Conservation (phyloP, 2,329 filamentous ascomycete genomes). For the Gyromitra esculenta region DNA sequence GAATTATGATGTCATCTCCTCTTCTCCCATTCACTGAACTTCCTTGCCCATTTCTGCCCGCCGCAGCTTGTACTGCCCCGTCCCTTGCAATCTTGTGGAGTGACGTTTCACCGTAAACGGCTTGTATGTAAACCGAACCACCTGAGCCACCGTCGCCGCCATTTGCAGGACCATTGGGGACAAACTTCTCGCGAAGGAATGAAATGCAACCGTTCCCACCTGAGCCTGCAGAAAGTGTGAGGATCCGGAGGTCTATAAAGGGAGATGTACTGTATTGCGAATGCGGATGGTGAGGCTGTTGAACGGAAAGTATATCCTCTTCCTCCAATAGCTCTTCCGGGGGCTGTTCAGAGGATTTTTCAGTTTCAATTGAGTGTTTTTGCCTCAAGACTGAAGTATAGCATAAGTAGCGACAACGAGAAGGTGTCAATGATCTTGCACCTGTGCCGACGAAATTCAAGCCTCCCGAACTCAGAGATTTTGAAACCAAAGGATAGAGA, state of each 20-base stretch:
- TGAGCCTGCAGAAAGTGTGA: constrained; percentile 79
- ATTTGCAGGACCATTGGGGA: constrained; percentile 88
- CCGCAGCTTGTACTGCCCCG: constrained; percentile 76
- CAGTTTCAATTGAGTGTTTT: background rate
- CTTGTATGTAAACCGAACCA: constrained; percentile 93
- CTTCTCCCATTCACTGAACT: constrained; percentile 77
- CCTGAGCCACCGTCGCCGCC: constrained; percentile 93
- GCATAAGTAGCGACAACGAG: constrained; percentile 21
- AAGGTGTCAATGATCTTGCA: constrained; percentile 25
- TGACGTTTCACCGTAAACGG: constrained; percentile 87
- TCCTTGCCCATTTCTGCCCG: constrained; percentile 81
- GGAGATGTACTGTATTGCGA: constrained; percentile 83
- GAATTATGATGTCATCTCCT: constrained; percentile 86
- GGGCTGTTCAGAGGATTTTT: background rate
- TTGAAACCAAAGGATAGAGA: constrained; percentile 19
- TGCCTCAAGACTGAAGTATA: background rate
- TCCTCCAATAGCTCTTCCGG: background rate
- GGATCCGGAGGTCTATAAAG: constrained; percentile 85
- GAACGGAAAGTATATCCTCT: constrained; percentile 54
- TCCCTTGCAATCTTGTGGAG: constrained; percentile 87
- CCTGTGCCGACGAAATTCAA: constrained; percentile 3
- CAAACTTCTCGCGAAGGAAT: constrained; percentile 89
- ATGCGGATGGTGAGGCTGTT: constrained; percentile 80
- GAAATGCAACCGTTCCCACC: constrained; percentile 95
- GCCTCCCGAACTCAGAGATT: background rate